Conservation (phyloP, 1,284 basidiomycete genomes). For the Malassezia nana region DNA sequence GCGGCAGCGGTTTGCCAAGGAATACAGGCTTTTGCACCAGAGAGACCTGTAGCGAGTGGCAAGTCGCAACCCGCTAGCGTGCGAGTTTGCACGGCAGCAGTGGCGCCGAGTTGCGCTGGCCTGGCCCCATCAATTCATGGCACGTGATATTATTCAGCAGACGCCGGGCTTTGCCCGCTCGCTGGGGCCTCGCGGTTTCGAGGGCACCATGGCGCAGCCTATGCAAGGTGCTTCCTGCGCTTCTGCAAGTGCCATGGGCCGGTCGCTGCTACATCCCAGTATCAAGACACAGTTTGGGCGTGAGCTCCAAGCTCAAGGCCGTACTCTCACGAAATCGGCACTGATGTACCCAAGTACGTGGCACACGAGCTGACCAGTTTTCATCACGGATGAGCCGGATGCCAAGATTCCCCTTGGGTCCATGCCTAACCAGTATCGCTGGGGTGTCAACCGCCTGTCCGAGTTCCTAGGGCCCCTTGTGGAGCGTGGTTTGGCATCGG, state of each 20-base stretch:
- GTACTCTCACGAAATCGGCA: constrained; percentile 33
- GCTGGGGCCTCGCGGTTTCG: background rate
- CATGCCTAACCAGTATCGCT: constrained; percentile 51
- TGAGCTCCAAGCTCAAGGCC: constrained; percentile 33
- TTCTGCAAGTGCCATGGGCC: background rate
- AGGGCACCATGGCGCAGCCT: background rate
- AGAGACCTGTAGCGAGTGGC: background rate
- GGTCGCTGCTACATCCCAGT: constrained; percentile 15
- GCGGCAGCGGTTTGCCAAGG: background rate
- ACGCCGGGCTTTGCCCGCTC: too few species aligned
- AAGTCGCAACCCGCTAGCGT: background rate
- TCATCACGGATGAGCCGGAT: constrained; percentile 41
- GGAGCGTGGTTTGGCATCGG: constrained; percentile 75
- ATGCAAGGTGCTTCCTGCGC: background rate
- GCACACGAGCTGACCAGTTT: constrained; percentile 19
- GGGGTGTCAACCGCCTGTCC: constrained; percentile 88
- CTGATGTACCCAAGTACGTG: constrained; percentile 44
- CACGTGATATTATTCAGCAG: background rate
- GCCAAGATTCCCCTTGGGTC: constrained; percentile 24
- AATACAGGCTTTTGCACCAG: background rate
- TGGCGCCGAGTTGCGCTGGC: too few species aligned
- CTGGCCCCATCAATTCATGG: too few species aligned
- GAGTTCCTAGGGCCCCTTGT: constrained; percentile 77
- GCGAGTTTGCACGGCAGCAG: too few species aligned
- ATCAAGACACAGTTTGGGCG: constrained; percentile 23